A percentile compares a stretch with the other conserved stretches of the same genome.
phyloP scores from a whole-genome alignment of 2,329 filamentous ascomycete species.

The Knufia petricola region DNA sequence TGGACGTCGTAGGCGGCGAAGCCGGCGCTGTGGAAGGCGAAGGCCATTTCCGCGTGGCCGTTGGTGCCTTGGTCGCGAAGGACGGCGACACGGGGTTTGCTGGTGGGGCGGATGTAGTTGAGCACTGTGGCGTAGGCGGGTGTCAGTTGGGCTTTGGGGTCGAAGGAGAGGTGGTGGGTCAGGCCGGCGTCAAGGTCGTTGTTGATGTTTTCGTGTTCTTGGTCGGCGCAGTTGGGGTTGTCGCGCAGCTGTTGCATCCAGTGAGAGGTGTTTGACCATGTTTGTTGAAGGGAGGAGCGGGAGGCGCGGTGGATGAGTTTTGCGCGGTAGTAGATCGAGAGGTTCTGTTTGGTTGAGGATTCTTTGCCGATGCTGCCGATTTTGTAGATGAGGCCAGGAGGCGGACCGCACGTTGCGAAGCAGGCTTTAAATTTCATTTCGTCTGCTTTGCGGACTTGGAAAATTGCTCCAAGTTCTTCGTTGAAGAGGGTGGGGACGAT shows the following conservation, averaged over 20 bases:
- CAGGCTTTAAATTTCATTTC: constrained; percentile 79
- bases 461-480: constrained; percentile 90
- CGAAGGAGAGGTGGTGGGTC: constrained; percentile 71
- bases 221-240: constrained; percentile 75
- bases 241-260: constrained; percentile 86
- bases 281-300: constrained; percentile 68
- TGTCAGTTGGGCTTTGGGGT: constrained; percentile 57
- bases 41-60: constrained; percentile 94
- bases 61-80: constrained; percentile 94
- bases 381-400: constrained; percentile 69
- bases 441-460: constrained; percentile 80
- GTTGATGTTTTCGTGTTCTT: constrained; percentile 65
- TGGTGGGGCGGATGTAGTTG: constrained; percentile 50
- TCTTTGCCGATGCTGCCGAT: constrained; percentile 64
- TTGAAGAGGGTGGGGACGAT: constrained; percentile 80
- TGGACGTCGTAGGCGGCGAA: constrained; percentile 90
- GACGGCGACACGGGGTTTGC: constrained; percentile 72
- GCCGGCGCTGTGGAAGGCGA: constrained; percentile 82
- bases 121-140: constrained; percentile 34
- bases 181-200: constrained; percentile 74
- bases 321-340: constrained; percentile 64
- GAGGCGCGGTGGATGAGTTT: constrained; percentile 59
- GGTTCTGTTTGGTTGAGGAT: constrained; percentile 57
- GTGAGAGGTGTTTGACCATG: constrained; percentile 80
- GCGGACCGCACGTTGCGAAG: constrained; percentile 82